phyloP scores from a whole-genome alignment of 257 asterid species.

The Mentha longifolia region DNA sequence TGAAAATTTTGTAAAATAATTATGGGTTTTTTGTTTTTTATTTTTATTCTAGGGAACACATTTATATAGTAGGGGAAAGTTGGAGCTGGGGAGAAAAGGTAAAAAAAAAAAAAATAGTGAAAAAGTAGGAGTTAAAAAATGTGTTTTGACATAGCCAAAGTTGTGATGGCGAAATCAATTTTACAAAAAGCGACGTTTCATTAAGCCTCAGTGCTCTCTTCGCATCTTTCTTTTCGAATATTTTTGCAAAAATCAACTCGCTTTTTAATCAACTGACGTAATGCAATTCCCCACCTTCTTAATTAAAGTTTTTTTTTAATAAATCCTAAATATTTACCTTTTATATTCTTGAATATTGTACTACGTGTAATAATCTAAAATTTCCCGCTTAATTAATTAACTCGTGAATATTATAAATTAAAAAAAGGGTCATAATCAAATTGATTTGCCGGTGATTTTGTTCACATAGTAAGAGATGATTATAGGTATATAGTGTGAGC shows the following conservation, averaged over 20 bases:
- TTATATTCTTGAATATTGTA: not conserved
- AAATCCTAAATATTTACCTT: not conserved
- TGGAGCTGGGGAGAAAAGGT: not conserved
- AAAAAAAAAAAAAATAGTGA: not conserved
- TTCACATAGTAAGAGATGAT: slow-evolving; percentile 9
- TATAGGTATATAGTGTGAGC: too few species aligned
- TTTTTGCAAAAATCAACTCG: slow-evolving; percentile 42
- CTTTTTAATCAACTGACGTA: slow-evolving; percentile 43
- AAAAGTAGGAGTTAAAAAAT: not conserved
- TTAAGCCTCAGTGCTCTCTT: slow-evolving; percentile 7
- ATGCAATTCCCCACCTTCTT: slow-evolving; percentile 23
- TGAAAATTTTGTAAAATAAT: too few species aligned
- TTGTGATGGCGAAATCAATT: slow-evolving; percentile 29
- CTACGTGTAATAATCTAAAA: too few species aligned
- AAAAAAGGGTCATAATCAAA: slow-evolving; percentile 6
- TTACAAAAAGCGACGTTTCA: slow-evolving; percentile 37
- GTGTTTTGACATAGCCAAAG: slow-evolving; percentile 20
- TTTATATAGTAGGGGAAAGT: not conserved
- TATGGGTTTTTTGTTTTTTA: too few species aligned
- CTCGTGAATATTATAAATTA: too few species aligned
- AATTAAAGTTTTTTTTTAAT: not conserved
- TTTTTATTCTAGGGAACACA: too few species aligned
- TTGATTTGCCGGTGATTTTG: slow-evolving; percentile 25
- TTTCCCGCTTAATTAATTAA: too few species aligned
- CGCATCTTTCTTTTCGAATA: slow-evolving; percentile 53